A percentile compares a stretch with the other conserved stretches of the same genome.
Evolutionary conservation across 73 alveolate species (phyloP).

Genomic region (Paramecium sonneborni): DNA sequence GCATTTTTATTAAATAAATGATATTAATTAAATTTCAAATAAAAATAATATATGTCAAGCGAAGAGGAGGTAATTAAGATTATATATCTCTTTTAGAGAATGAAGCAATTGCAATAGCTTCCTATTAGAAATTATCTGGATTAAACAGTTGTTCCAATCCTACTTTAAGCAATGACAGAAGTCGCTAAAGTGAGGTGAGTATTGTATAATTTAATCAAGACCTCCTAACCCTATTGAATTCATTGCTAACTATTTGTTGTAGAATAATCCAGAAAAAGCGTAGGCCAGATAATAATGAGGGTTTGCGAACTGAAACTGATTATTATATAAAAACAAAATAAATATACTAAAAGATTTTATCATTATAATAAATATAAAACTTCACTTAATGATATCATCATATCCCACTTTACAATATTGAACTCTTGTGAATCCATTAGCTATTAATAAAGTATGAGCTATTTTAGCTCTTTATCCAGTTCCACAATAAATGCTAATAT

Average conservation of each 20-base stretch:
- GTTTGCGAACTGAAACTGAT: slow-evolving; percentile 46
- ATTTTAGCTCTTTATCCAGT: slow-evolving; percentile 66
- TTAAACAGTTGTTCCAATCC: slow-evolving; percentile 88
- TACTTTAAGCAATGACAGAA: slow-evolving; percentile 83
- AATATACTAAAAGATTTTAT: not conserved
- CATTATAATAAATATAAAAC: not conserved
- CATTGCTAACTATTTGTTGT: slow-evolving; percentile 81
- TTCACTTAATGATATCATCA: slow-evolving; percentile 44
- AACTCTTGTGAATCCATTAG: slow-evolving; percentile 50
- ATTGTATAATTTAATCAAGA: slow-evolving; percentile 63
- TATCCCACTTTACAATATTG: slow-evolving; percentile 53
- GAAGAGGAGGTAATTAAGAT: slow-evolving; percentile 9
- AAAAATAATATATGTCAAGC: slow-evolving; percentile 23
- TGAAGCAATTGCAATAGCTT: slow-evolving; percentile 48
- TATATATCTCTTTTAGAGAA: not conserved
- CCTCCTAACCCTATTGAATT: slow-evolving; percentile 87
- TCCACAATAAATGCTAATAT: slow-evolving; percentile 60
- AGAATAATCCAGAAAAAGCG: slow-evolving; percentile 79
- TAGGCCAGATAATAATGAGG: slow-evolving; percentile 14
- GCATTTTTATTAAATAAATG: slow-evolving; percentile 59
- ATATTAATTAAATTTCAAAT: slow-evolving; percentile 49
- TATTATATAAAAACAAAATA: not conserved
- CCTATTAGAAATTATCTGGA: slow-evolving; percentile 87
- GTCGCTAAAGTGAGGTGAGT: slow-evolving; percentile 82
- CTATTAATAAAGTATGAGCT: slow-evolving; percentile 50